These are phyloP conservation scores for Mycena floridula DNA, from an alignment of 768 basidiomycete species.

Conservation along the genomic window DNA sequence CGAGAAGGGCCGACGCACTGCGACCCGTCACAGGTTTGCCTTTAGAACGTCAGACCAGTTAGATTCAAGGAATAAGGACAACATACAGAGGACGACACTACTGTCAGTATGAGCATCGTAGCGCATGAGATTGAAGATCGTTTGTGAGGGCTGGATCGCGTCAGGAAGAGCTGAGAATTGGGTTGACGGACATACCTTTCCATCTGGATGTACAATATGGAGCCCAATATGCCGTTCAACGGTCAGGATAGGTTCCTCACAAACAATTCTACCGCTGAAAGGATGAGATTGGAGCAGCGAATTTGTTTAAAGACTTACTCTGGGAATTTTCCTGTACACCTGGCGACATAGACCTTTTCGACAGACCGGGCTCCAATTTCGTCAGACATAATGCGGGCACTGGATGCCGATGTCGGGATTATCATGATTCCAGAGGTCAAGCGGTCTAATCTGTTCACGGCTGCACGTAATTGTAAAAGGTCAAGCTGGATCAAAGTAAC, in stretches of 20 bases:
- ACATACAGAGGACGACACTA: conserved; percentile 79
- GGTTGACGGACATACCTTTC: conserved; percentile 56
- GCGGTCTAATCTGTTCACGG: conserved; percentile 92
- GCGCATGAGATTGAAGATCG: conserved; percentile 74
- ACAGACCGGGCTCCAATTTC: conserved; percentile 82
- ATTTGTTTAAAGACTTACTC: conserved; percentile 41
- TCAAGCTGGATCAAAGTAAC: conserved; percentile 2
- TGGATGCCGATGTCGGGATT: conserved; percentile 65
- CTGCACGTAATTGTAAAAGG: conserved; percentile 34
- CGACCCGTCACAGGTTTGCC: conserved; percentile 88
- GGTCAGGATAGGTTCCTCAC: conserved; percentile 81
- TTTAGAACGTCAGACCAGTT: conserved; percentile 19
- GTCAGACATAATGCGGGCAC: conserved; percentile 65
- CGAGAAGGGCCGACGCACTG: conserved; percentile 47
- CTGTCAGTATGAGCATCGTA: conserved; percentile 79
- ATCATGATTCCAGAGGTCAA: conserved; percentile 96
- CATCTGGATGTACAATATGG: conserved; percentile 91
- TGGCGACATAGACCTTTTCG: conserved; percentile 88
- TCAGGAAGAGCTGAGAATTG: conserved; percentile 2
- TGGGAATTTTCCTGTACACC: conserved; percentile 82
- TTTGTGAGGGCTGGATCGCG: conserved; percentile 65
- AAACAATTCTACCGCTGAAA: conserved; percentile 66
- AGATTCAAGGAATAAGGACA: conserved; percentile 4
- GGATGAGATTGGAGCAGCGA: background rate
- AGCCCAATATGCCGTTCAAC: conserved; percentile 95